A percentile compares a stretch with the other conserved stretches of the same genome.
Conservation (phyloP, 2,329 filamentous ascomycete genomes). For the Cladosporium velox region DNA sequence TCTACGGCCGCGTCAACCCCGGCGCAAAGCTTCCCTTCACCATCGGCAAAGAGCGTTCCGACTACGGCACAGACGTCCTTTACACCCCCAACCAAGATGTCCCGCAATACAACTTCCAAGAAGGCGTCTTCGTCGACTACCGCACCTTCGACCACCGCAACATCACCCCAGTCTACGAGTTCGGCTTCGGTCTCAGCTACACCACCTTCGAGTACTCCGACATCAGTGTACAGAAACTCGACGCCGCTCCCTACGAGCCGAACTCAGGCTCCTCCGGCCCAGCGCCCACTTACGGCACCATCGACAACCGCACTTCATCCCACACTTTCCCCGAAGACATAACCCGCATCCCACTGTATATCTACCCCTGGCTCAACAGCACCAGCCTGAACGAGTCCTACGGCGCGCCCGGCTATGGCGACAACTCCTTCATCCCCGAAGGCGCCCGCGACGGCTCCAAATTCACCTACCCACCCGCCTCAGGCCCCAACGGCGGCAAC, state of each 20-base stretch:
- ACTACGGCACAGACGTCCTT: conserved; percentile 67
- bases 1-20: conserved; percentile 76
- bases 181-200: conserved; percentile 76
- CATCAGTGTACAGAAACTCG: conserved; percentile 52
- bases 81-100: conserved; percentile 68
- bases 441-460: conserved; percentile 57
- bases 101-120: conserved; percentile 70
- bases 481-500: conserved; percentile 64
- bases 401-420: conserved; percentile 60
- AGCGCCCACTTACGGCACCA: conserved; percentile 65
- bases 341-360: conserved; percentile 55
- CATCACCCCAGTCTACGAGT: conserved; percentile 70
- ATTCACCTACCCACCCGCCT: conserved; percentile 61
- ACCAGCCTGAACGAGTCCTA: conserved; percentile 59
- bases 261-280: conserved; percentile 61
- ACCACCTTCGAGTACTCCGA: conserved; percentile 73
- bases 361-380: conserved; percentile 71
- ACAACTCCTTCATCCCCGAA: conserved; percentile 61
- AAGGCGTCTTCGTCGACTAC: conserved; percentile 78
- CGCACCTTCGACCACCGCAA: conserved; percentile 59
- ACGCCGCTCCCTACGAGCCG: conserved; percentile 56
- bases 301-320: conserved; percentile 56
- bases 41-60: conserved; percentile 64
- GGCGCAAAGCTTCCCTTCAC: conserved; percentile 76
- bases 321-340: conserved; percentile 62